These are phyloP conservation scores for Pontederia paniculata DNA, from an alignment of 176 grass and related monocot genomes.

Conservation along the genomic window DNA sequence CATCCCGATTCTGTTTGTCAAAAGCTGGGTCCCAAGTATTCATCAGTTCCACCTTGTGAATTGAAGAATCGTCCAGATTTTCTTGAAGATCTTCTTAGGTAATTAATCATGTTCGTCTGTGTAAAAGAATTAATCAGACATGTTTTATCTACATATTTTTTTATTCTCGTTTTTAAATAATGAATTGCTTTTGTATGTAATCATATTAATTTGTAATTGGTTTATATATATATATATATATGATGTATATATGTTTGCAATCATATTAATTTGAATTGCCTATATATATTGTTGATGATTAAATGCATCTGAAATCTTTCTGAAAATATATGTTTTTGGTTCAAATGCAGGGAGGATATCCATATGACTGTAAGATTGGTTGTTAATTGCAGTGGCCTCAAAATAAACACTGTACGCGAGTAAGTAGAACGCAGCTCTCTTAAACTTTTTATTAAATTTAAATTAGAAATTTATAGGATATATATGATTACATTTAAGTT, in stretches of 20 bases:
- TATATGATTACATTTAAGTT: too few species aligned
- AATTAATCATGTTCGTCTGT: neutral
- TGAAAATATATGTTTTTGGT: neutral
- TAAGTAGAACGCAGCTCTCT: conserved; percentile 34
- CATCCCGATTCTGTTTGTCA: conserved; percentile 69
- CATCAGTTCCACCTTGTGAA: conserved; percentile 48
- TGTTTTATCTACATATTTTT: too few species aligned
- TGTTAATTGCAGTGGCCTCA: conserved; percentile 86
- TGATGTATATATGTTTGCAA: too few species aligned
- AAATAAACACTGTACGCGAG: conserved; percentile 71
- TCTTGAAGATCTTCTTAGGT: conserved; percentile 90
- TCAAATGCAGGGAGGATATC: conserved; percentile 73
- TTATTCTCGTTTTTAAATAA: too few species aligned
- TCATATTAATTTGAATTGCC: too few species aligned
- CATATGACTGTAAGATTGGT: conserved; percentile 91
- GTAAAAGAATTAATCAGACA: too few species aligned
- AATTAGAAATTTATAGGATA: too few species aligned
- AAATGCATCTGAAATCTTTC: neutral
- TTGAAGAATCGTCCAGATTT: conserved; percentile 72
- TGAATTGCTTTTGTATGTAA: too few species aligned
- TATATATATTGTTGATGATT: too few species aligned
- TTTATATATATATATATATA: too few species aligned
- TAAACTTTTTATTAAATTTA: too few species aligned
- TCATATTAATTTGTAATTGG: too few species aligned
- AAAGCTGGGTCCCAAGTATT: conserved; percentile 85